Base-by-base conservation (phyloP, 2,329 filamentous ascomycete species). In the Xylariaceae sp. region DNA sequence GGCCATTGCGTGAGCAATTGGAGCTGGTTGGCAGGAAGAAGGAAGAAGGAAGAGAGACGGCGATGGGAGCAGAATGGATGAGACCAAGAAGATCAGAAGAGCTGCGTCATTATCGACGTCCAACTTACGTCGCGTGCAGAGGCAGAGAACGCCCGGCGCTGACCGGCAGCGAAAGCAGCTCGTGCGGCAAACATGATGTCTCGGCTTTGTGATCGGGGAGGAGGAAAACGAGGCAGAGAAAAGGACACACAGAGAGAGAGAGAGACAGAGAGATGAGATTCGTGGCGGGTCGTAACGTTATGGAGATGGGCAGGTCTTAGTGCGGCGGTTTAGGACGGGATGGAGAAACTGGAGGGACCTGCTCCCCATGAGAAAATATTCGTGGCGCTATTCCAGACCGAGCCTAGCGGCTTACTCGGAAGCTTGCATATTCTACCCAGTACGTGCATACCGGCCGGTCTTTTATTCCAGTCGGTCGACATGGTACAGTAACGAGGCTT, bases 111-210 rank as follows among this genome's bases (percentile, higher is more conserved):
- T 26, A 10, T 5, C 10, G 41, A 13, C 12, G 13, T 9, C 54
- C 36, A 53, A 74, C 81, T 74, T 76, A 92, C 88, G 76, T 89
- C 81, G 75, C 84, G 80, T 68, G 87, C 85, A 70, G 88, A 87
- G 71, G 83, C 87, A 70, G 88, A 90, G 78, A 92, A 92, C 72
- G 87, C 86, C 70, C 88, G 84, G 76, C 84, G 82, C 80, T 90
- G 87, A 74, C 87, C 57, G 56, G 63, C 67, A 53, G 65, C 65
- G 51, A 70, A 67, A 51, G 67, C 56, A 59, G 63, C 62, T 62
- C 67, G 62, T 61, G 64, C 65, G 47, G 61, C 60, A 60, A 66
- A 56, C 67, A 69, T 69, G 34, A 26, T 55, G 58, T 7, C 7
- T 43, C 13, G 13, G 18, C 3, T 42, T 26, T 12, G 21, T n/a